Base-by-base conservation (phyloP, 2,329 filamentous ascomycete species). In the Thielaviopsis punctulata region DNA sequence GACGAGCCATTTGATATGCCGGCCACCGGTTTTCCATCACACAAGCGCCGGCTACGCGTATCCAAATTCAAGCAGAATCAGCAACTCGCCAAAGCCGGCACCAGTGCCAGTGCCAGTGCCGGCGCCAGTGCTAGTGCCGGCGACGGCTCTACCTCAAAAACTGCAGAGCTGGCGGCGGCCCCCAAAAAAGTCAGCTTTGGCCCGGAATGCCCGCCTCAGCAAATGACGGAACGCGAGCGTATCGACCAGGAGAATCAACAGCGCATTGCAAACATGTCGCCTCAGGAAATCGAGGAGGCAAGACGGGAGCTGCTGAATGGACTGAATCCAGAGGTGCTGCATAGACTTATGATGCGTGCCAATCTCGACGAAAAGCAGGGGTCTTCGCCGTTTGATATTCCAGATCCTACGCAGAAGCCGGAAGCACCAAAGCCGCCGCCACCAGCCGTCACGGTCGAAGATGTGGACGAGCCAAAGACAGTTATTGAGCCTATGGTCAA, bases 231-330 rank as follows among this genome's bases (percentile, higher is more conserved):
- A 61, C 79, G 77, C 60, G 69, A 69, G 56, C 72, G 75, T 4
- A 96, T 98, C 63, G 84, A 90, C 60, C 74, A 80, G 58, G 88
- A 96, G 64, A 98, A 96, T 61, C 77, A 69, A 45, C 74, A 79
- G 54, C 77, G 76, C 55, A 65, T 98, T 46, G 80, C 80, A 13
- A 71, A 73, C 23, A 95, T 98, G 92, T 84, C 84, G 1, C 69
- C 78, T 0, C 76, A 79, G 36, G 86, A 95, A 65, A 94, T 96
- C 54, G 80, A 84, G 56, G 73, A 82, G 58, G 88, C 92, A 55
- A 78, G 83, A 44, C 73, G 79, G 55, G 90, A 96, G 58, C 69
- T 98, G n/a, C 73, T 94, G 62, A 74, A 72, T n/a, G 79, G 76
- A 7, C 66, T 96, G 51, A 83, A 86, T 57, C 82, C 88, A 1